A percentile compares a stretch with the other conserved stretches of the same genome.
Evolutionary conservation across 495 filamentous ascomycete species (phyloP).

Genomic region (Aspergillus biplanus): DNA sequence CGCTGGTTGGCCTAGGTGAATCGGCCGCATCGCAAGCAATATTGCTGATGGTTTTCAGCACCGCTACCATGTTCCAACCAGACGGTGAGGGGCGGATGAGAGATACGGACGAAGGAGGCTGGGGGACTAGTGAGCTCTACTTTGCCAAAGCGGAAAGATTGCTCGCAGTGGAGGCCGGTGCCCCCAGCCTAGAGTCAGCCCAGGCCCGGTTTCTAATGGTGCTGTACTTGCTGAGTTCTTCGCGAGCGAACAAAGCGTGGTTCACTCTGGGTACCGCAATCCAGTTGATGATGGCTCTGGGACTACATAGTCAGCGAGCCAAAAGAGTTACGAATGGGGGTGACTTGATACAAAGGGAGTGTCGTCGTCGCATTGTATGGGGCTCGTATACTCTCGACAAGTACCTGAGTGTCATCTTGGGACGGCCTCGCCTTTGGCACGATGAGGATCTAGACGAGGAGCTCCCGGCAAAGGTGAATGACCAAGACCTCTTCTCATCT

Average conservation of each 20-base stretch:
- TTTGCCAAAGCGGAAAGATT: constrained; percentile 29
- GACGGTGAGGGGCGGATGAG: constrained; percentile 17
- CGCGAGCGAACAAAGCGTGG: constrained; percentile 35
- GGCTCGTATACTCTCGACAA: constrained; percentile 37
- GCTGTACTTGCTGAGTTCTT: constrained; percentile 33
- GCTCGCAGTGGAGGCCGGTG: constrained; percentile 25
- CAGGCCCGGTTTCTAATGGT: constrained; percentile 35
- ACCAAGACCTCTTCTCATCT: constrained; percentile 20
- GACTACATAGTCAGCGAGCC: constrained; percentile 28
- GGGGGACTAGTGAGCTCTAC: constrained; percentile 30
- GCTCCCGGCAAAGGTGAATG: constrained; percentile 30
- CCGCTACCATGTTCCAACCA: constrained; percentile 26
- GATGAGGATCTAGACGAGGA: constrained; percentile 34
- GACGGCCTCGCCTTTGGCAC: constrained; percentile 31
- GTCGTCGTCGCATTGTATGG: constrained; percentile 32
- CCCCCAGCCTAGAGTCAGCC: constrained; percentile 26
- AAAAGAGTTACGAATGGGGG: background rate
- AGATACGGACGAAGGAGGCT: constrained; percentile 23
- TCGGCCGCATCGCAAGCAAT: constrained; percentile 19
- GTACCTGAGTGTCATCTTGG: constrained; percentile 36
- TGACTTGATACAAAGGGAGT: constrained; percentile 24
- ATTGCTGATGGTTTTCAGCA: constrained; percentile 29
- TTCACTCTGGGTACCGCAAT: constrained; percentile 34
- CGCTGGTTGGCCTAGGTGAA: background rate
- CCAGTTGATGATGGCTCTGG: constrained; percentile 36